Conservation (phyloP, 2,329 filamentous ascomycete genomes). For the Colletotrichum sojae region DNA sequence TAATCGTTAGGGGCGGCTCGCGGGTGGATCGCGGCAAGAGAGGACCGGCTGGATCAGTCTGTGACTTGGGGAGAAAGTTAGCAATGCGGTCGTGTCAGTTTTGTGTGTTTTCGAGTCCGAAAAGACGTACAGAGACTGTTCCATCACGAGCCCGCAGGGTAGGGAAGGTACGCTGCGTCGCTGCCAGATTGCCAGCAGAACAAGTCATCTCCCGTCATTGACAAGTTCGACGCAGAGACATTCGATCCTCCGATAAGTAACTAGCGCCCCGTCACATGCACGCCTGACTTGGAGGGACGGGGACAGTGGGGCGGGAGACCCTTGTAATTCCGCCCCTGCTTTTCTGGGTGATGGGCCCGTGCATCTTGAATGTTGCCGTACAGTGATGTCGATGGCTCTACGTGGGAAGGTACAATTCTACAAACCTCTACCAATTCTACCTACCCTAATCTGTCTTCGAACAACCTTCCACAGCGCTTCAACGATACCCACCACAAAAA, state of each 20-base stretch:
- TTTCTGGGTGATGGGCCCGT: constrained; percentile 21
- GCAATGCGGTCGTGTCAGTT: too few species aligned
- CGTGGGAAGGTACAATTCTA: not conserved
- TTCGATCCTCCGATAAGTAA: constrained; percentile 36
- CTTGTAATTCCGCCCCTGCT: constrained; percentile 31
- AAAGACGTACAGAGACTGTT: constrained; percentile 31
- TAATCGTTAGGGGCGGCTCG: constrained; percentile 32
- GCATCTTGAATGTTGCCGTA: constrained; percentile 15
- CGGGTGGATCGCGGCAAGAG: constrained; percentile 26
- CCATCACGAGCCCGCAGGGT: constrained; percentile 22
- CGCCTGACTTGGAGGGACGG: constrained; percentile 3
- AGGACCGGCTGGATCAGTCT: constrained; percentile 18
- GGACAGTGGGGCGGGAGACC: constrained; percentile 5
- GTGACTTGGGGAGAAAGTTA: not conserved
- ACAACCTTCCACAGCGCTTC: not conserved
- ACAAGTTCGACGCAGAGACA: constrained; percentile 30
- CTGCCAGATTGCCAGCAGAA: constrained; percentile 6
- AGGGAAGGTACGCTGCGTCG: not conserved
- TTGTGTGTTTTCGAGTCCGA: not conserved
- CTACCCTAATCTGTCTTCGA: too few species aligned
- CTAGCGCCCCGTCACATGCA: constrained; percentile 41
- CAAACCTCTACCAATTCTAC: not conserved
- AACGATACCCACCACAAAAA: constrained; percentile 45
- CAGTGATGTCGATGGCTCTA: constrained; percentile 14
- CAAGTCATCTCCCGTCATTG: constrained; percentile 19